Conservation (phyloP, 2,329 filamentous ascomycete species). For the Fusarium bulbicola region DNA sequence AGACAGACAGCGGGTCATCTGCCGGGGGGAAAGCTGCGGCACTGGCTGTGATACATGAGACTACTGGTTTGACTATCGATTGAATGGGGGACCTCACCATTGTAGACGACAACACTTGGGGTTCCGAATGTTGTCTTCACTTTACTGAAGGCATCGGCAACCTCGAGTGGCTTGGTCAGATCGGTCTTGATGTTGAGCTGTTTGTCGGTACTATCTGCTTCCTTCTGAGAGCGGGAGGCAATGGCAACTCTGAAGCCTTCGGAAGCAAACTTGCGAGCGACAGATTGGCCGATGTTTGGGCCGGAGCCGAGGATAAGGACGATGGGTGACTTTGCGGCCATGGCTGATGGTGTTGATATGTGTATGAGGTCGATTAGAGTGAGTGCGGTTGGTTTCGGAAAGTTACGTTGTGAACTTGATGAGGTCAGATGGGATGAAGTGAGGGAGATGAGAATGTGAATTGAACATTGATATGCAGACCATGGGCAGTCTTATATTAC, state of each 20-base stretch:
- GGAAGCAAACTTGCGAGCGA: slow-evolving; percentile 35
- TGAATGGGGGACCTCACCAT: not conserved
- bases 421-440: not conserved
- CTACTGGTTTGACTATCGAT: rapidly evolving
- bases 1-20: slow-evolving; percentile 17
- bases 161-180: slow-evolving; percentile 44
- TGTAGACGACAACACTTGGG: slow-evolving; percentile 28
- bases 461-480: rapidly evolving
- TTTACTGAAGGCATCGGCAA: slow-evolving; percentile 22
- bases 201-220: slow-evolving; percentile 27
- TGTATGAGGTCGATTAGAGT: rapidly evolving
- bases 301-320: slow-evolving; percentile 42
- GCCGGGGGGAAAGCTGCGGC: slow-evolving; percentile 2
- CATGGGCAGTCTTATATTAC: rapidly evolving
- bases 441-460: no score
- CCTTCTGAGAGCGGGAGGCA: slow-evolving; percentile 34
- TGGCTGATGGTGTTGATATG: not conserved
- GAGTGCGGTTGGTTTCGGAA: rapidly evolving
- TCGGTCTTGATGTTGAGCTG: slow-evolving; percentile 50
- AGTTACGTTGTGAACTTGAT: not conserved
- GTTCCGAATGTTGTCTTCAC: slow-evolving; percentile 29
- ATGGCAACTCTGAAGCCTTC: slow-evolving; percentile 41
- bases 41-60: not conserved
- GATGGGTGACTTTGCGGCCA: slow-evolving; percentile 8
- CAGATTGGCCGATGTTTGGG: slow-evolving; percentile 36